Conservation (phyloP, 441 rosid species). For the Populus hybrid region DNA sequence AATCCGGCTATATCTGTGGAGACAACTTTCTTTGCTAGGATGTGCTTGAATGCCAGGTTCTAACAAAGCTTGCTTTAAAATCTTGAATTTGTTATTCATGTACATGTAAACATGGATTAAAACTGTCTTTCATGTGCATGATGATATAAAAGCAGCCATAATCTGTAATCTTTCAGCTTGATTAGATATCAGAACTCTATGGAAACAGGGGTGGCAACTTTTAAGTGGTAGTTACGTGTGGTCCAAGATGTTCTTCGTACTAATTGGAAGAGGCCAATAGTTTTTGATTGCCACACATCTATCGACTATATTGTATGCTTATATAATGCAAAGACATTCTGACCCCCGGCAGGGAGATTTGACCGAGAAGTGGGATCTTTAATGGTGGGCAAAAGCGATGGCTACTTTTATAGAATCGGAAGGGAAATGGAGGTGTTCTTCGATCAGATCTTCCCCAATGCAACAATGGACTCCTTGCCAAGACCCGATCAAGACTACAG, state of each 20-base stretch:
- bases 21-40: no score
- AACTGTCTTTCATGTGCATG: not conserved
- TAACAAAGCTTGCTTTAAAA: not conserved
- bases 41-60: no score
- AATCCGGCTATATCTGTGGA: not conserved
- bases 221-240: slow-evolving; percentile 24
- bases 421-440: not conserved
- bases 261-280: slow-evolving; percentile 20
- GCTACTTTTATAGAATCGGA: not conserved
- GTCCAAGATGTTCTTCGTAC: slow-evolving; percentile 21
- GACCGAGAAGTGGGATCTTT: slow-evolving; percentile 15
- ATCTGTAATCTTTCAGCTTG: slow-evolving; percentile 17
- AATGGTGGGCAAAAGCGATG: not conserved
- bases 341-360: slow-evolving; percentile 15
- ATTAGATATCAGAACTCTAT: slow-evolving; percentile 27
- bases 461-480: not conserved
- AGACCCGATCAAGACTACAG: no score
- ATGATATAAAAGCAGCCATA: slow-evolving; percentile 4
- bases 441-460: not conserved
- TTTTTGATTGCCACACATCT: slow-evolving; percentile 21
- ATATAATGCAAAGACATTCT: slow-evolving; percentile 16
- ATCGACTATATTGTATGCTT: slow-evolving; percentile 11
- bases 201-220: slow-evolving; percentile 22
- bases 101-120: not conserved
- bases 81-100: not conserved